Base-by-base conservation (phyloP, 2,329 filamentous ascomycete genomes). In the Basipetospora chlamydospora region DNA sequence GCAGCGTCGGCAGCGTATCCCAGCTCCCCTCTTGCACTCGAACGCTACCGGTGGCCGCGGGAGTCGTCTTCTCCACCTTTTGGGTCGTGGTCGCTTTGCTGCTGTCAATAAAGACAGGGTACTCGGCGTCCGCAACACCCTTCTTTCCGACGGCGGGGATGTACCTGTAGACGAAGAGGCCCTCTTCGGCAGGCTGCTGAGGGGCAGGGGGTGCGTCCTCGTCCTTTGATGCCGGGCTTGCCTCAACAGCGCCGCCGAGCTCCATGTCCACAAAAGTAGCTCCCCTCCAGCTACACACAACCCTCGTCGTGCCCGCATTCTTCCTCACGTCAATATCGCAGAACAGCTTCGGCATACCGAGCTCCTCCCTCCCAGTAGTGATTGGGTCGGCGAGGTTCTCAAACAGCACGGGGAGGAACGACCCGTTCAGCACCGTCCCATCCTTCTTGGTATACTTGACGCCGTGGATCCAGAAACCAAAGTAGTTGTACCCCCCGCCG, bases 381-480 rank as follows among this genome's bases (percentile, higher is more conserved):
- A 79, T 75, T 0, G 73, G 68, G 42, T 80, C 74, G 0, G 71
- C 55, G 2, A 71, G 48, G 35, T 56, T 64, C 47, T 79, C 73
- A 42, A 79, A 71, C 0, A 77, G 51, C 0, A 77, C 54, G 0
- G 70, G 64, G 26, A 77, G 48, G 43, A 68, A 77, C 0, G 66
- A 66, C 2, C 71, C 73, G 10, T 51, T 51, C 1, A 72, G 46
- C 0, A 58, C 52, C 0, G 55, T 53, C 1, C 70, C 69, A 37
- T 52, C 67, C 49, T 59, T 54, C 43, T 64, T 67, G 1, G 52
- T 59, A 43, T 75, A 76, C 41, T 73, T 52, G 2, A 78, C 66
- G 0, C 70, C 73, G 41, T 79, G 74, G 12, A 80, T 64, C 46
- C 73, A 77, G 0, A 80, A 58, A 0, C 71, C 73, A 11, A 73